These are phyloP conservation scores for Chytriomyces sp. DNA, from an alignment of 192 early-diverging fungal genomes.

Conservation along the genomic window DNA sequence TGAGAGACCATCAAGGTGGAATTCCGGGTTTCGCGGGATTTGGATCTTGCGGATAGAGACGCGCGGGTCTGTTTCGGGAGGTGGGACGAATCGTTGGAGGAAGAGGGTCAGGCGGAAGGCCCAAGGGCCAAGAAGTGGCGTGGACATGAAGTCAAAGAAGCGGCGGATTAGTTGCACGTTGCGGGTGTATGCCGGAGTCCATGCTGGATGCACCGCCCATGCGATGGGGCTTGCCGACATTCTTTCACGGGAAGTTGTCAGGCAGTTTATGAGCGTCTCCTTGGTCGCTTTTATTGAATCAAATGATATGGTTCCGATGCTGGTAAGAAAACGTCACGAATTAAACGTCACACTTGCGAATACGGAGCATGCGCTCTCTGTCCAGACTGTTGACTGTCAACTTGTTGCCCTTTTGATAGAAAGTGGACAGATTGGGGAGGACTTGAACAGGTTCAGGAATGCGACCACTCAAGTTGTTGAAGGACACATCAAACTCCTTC, in stretches of 20 bases:
- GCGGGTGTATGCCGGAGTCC: no score
- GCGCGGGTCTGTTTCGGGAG: no score
- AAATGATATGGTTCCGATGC: neutral
- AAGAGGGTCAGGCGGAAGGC: no score
- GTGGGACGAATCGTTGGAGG: no score
- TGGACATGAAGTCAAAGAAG: no score
- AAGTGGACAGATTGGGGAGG: neutral
- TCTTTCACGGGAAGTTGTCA: neutral
- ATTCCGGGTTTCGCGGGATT: constrained; percentile 16
- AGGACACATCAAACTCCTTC: neutral
- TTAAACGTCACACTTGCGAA: neutral
- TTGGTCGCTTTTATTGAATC: neutral
- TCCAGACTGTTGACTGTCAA: neutral
- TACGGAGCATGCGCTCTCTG: neutral
- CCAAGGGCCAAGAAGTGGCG: no score
- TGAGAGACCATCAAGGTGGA: constrained; percentile 4
- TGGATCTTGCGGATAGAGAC: neutral
- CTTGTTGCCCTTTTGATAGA: neutral
- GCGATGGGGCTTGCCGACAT: neutral
- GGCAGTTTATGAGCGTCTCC: neutral
- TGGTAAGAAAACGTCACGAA: neutral
- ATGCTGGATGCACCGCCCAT: no score
- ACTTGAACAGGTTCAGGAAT: neutral
- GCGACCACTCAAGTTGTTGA: neutral
- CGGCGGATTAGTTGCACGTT: no score